Base-by-base conservation (phyloP, 169 alveolate genomes). In the Cryptosporidium muris region DNA sequence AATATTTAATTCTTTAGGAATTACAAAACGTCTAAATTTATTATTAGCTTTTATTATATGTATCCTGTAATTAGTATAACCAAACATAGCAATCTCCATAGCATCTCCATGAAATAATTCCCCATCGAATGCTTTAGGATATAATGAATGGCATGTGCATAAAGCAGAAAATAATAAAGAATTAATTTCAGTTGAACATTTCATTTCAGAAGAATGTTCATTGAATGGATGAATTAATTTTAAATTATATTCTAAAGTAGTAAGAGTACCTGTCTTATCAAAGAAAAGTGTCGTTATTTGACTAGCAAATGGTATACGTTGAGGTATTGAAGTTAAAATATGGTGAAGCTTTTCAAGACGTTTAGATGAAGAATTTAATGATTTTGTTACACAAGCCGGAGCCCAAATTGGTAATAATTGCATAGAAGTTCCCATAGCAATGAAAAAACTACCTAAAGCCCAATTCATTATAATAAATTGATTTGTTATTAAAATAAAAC, bases 401-500 rank as follows among this genome's bases (percentile, higher is more conserved):
- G 82, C 82, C 82, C 82, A 74, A 42, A 74, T 74, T 34, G 82
- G 82, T 4, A 74, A 34, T 12, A 74, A 51, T 45, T 74, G 82
- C 62, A 74, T 40, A 40, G 60, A 74, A 47, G 82, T 74, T n/a
- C 82, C 82, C 25, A 74, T 40, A 56, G 60, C 49, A 16, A 74
- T 58, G 36, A 74, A 74, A 25, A 74, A 9, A 1, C 74, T 58
- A 0, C 82, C 82, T 47, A 74, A 58, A 60, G 45, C 43, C 7
- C 54, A 74, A 9, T 53, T 43, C 9, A 68, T 58, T 43, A 74
- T 74, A 14, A 42, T 14, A 47, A 52, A 43, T 47, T 74, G 82
- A 40, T 58, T 40, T 12, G 38, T 45, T 36, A 74, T 56, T 25
- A 74, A 25, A 2, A 74, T 63, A 4, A 43, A n/a, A n/a, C 74